phyloP scores from a whole-genome alignment of 1,284 basidiomycete genomes.

The Ceratobasidium sp. region DNA sequence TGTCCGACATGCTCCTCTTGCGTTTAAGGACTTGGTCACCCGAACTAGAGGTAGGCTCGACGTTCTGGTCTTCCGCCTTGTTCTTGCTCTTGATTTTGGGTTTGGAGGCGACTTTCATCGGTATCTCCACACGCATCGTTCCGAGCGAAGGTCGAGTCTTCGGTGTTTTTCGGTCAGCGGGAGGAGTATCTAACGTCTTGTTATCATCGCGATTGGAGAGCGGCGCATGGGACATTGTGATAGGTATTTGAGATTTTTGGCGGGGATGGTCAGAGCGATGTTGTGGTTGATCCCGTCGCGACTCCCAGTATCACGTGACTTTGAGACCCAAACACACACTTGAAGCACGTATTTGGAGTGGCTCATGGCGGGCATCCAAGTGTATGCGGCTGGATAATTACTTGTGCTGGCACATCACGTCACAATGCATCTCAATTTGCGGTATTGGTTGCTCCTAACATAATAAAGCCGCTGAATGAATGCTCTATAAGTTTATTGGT shows the following conservation, averaged over 20 bases:
- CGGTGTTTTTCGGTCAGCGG: background rate
- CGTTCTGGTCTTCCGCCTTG: conserved; percentile 16
- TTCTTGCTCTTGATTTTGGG: conserved; percentile 19
- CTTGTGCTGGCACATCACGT: too few species aligned
- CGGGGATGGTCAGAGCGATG: background rate
- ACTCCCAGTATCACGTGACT: too few species aligned
- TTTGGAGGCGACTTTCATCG: background rate
- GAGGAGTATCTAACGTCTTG: background rate
- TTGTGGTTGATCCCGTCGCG: conserved; percentile 26
- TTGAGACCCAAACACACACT: too few species aligned
- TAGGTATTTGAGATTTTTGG: conserved; percentile 4
- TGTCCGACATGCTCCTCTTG: conserved; percentile 21
- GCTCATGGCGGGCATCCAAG: too few species aligned
- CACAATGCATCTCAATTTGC: too few species aligned
- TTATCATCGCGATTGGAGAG: conserved; percentile 28
- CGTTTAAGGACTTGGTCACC: background rate
- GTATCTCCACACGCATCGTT: conserved; percentile 2
- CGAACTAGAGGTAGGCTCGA: background rate
- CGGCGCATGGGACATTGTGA: background rate
- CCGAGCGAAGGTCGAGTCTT: conserved; percentile 13
- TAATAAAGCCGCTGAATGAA: too few species aligned
- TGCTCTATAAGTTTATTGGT: too few species aligned
- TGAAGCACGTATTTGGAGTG: too few species aligned
- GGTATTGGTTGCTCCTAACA: too few species aligned
- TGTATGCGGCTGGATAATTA: too few species aligned